Conservation (phyloP, 2,329 filamentous ascomycete species). For the Cercospora canescens region DNA sequence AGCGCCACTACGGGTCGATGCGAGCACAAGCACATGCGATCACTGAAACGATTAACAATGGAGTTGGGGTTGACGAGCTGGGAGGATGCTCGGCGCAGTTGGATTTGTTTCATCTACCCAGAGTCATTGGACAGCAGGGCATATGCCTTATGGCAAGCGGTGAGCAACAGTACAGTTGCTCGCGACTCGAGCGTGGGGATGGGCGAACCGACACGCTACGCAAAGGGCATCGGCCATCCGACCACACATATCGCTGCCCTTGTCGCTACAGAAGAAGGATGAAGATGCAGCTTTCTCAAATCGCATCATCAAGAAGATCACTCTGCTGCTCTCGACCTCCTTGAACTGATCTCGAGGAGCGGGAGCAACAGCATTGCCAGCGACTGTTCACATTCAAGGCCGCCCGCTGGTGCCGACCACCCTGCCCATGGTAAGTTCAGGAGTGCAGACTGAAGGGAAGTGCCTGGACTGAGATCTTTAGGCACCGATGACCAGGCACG, state of each 20-base stretch:
- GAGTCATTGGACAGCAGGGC: slow-evolving; percentile 15
- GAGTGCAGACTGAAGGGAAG: not conserved
- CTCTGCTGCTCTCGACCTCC: not conserved
- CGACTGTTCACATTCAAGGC: not conserved
- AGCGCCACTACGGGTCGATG: slow-evolving; percentile 21
- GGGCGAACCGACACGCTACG: slow-evolving; percentile 15
- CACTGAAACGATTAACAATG: slow-evolving; percentile 16
- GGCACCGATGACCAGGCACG: not conserved
- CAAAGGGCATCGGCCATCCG: slow-evolving; percentile 18
- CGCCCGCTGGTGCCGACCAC: not conserved
- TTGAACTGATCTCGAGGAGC: not conserved
- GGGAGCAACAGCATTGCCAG: not conserved
- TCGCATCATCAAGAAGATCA: not conserved
- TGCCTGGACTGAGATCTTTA: not conserved
- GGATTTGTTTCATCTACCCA: slow-evolving; percentile 15
- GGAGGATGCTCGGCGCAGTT: slow-evolving; percentile 4
- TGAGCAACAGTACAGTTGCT: slow-evolving; percentile 16
- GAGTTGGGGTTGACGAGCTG: slow-evolving; percentile 13
- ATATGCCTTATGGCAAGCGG: slow-evolving; percentile 20
- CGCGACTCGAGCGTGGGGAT: slow-evolving; percentile 8
- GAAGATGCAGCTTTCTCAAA: not conserved
- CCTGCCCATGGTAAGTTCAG: not conserved
- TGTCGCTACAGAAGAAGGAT: slow-evolving; percentile 16
- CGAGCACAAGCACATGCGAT: slow-evolving; percentile 20
- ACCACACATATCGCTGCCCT: slow-evolving; percentile 14